phyloP scores from a whole-genome alignment of 257 asterid genomes.

The Linderniella brevidens region DNA sequence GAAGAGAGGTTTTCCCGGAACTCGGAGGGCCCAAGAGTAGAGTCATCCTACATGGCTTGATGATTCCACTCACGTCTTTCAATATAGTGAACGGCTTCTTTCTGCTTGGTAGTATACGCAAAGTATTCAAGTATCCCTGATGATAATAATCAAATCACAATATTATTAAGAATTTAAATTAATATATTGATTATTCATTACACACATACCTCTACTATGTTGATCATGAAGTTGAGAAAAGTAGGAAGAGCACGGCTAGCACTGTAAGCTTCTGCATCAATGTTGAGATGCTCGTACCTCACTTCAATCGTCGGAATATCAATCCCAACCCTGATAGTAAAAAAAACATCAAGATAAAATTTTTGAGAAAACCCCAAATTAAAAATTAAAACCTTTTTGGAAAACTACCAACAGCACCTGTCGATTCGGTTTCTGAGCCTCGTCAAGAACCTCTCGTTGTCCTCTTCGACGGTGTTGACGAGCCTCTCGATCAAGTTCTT shows the following conservation, averaged over 20 bases:
- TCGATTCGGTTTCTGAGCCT: constrained; percentile 41
- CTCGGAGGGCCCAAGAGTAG: constrained; percentile 55
- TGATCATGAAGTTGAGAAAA: constrained; percentile 26
- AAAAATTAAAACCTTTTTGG: neutral
- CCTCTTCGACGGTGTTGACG: constrained; percentile 44
- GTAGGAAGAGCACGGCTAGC: constrained; percentile 31
- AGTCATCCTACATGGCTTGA: constrained; percentile 50
- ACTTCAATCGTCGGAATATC: constrained; percentile 43
- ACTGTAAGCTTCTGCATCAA: constrained; percentile 27
- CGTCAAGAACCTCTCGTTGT: constrained; percentile 40
- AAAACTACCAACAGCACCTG: constrained; percentile 18
- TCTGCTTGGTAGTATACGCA: constrained; percentile 28
- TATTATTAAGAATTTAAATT: too few species aligned
- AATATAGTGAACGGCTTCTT: constrained; percentile 41
- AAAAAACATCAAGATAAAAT: neutral
- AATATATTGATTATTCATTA: too few species aligned
- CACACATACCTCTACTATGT: constrained; percentile 20
- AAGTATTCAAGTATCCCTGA: constrained; percentile 23
- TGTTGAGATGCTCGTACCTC: constrained; percentile 28
- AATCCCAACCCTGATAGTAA: constrained; percentile 45
- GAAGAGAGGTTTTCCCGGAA: constrained; percentile 35
- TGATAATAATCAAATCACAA: neutral
- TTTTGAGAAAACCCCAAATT: too few species aligned
- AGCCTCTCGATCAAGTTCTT: constrained; percentile 29
- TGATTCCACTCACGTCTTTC: constrained; percentile 46